These are phyloP conservation scores for Globisporangium cylindrosporum DNA, from an alignment of 352 stramenopile species.

Conservation along the genomic window DNA sequence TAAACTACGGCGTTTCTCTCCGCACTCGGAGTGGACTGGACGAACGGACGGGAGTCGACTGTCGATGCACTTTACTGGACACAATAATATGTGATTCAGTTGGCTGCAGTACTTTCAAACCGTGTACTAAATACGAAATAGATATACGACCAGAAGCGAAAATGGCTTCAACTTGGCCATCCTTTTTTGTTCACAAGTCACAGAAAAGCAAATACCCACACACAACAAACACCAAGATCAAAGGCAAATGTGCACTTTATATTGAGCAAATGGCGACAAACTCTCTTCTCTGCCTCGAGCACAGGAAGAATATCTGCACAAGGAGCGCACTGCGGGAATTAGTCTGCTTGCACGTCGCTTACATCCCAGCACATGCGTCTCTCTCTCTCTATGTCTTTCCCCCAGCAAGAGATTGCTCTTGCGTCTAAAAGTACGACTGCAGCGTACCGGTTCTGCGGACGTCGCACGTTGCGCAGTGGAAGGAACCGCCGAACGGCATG, in stretches of 20 bases:
- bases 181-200: background rate
- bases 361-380: background rate
- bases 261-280: background rate
- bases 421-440: constrained; percentile 84
- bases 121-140: background rate
- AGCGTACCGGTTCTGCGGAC: constrained; percentile 77
- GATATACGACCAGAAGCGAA: background rate
- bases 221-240: background rate
- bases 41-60: constrained; percentile 5
- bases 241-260: background rate
- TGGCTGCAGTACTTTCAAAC: background rate
- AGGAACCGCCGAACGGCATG: constrained; percentile 88
- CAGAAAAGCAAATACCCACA: background rate
- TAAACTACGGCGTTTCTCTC: constrained; percentile 11
- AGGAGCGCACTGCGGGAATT: background rate
- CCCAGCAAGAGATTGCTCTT: too few relatives aligned
- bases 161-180: constrained; percentile 1
- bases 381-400: background rate
- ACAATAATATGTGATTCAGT: background rate
- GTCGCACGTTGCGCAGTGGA: constrained; percentile 88
- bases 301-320: background rate
- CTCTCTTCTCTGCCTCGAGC: background rate
- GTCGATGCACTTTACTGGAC: background rate
- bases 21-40: background rate
- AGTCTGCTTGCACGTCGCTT: background rate